A percentile compares a stretch with the other conserved stretches of the same genome.
Evolutionary conservation across 495 filamentous ascomycete species (phyloP).

Genomic region (Stereocaulon alpinum): DNA sequence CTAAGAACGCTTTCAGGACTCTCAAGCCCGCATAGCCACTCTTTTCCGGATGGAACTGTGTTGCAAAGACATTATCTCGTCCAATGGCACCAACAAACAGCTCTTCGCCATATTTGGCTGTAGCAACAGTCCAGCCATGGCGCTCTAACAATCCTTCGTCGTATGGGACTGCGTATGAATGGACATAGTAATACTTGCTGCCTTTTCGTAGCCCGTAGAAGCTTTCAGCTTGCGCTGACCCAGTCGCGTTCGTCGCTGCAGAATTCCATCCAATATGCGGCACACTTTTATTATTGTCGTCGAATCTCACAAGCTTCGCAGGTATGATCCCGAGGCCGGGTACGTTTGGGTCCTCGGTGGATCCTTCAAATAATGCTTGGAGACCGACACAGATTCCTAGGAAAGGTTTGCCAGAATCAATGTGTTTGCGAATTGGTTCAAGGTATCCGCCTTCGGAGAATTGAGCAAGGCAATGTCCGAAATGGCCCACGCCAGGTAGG

Average conservation of each 20-base stretch:
- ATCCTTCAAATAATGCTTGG: conserved; percentile 80
- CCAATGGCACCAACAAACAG: conserved; percentile 86
- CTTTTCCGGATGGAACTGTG: conserved; percentile 98
- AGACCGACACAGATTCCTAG: conserved; percentile 96
- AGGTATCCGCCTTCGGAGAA: conserved; percentile 70
- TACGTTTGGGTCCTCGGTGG: conserved; percentile 60
- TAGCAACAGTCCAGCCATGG: conserved; percentile 81
- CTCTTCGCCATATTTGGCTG: conserved; percentile 76
- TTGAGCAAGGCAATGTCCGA: conserved; percentile 86
- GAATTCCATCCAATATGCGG: conserved; percentile 99
- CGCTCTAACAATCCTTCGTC: conserved; percentile 55
- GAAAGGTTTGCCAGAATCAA: conserved; percentile 82
- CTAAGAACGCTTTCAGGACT: conserved; percentile 74
- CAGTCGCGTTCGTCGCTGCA: conserved; percentile 47
- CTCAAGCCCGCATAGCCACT: conserved; percentile 79
- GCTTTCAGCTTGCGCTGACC: conserved; percentile 36
- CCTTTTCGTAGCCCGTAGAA: conserved; percentile 66
- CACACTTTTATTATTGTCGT: conserved; percentile 70
- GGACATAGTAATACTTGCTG: conserved; percentile 98
- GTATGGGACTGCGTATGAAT: conserved; percentile 83
- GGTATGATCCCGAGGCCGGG: conserved; percentile 67
- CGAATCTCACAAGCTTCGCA: conserved; percentile 61
- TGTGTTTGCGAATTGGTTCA: conserved; percentile 67
- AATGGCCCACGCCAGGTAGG: conserved; percentile 92
- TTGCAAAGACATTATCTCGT: conserved; percentile 73